Base-by-base conservation (phyloP, 108 stramenopile species). In the Cyclotella kingstonii region DNA sequence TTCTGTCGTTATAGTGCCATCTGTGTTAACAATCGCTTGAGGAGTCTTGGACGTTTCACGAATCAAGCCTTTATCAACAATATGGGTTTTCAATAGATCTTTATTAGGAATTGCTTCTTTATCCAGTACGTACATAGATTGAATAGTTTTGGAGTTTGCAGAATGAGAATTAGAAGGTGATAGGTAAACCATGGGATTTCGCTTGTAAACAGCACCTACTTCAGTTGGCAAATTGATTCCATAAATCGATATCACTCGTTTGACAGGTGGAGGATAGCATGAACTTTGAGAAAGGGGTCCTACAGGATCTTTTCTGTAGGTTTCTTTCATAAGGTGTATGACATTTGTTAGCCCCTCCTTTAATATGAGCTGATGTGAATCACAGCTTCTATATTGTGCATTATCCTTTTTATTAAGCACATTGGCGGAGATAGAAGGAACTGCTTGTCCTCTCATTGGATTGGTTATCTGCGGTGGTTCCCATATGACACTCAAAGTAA, bases 171-270 rank as follows among this genome's bases (percentile, higher is more conserved):
- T 54, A 17, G 40, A 29, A 10, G 4, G 14, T 54, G 68, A 36
- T 27, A 60, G 6, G 11, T 41, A 36, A 50, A 74, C 73, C 12
- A 50, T 28, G 27, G 67, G 69, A 21, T 71, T 68, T 19, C 78
- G 77, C 18, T 53, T 57, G 50, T 81, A 84, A 12, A 87, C 68
- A 17, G 51, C 68, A 6, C 73, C 71, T 23, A 82, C 56, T 53
- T 82, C 81, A 3, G 85, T 82, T 4, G 78, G 68, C 22, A 79
- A 31, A 44, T 87, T 84, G 34, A 82, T 70, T 35, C 83, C 85
- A 57, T 84, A 82, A 23, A 87, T 77, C 4, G 82, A 78, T 21
- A 68, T 64, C 7, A 87, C 64, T 26, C 73, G 71, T 27, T 73
- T 56, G 46, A 87, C 78, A 3, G 85, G 85, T 9, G 85, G 85